phyloP scores from a whole-genome alignment of 345 rosid species.

The Lepidium sativum region DNA sequence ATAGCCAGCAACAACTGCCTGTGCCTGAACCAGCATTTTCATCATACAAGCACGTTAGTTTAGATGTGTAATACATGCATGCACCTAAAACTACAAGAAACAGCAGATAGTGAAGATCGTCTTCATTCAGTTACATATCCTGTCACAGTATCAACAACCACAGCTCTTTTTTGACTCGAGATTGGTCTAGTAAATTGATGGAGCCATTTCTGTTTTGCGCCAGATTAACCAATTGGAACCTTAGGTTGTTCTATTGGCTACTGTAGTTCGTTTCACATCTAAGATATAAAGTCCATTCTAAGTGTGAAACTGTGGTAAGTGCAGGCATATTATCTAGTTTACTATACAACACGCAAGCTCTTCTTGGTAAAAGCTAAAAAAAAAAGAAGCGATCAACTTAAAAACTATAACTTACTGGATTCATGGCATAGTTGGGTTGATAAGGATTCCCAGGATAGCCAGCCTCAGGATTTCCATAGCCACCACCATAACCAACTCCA shows the following conservation, averaged over 20 bases:
- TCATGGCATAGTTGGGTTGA: constrained; percentile 60
- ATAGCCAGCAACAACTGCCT: constrained; percentile 52
- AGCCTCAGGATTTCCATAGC: constrained; percentile 58
- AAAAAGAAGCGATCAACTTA: background rate
- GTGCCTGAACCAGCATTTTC: constrained; percentile 36
- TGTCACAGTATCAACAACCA: background rate
- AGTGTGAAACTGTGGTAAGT: background rate
- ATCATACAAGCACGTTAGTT: constrained; percentile 3
- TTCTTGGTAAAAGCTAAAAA: background rate
- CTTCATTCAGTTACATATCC: background rate
- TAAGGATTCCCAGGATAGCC: constrained; percentile 57
- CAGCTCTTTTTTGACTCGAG: background rate
- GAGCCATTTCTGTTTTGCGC: background rate
- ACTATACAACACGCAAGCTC: background rate
- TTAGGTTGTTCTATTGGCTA: constrained; percentile 1
- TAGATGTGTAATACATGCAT: background rate
- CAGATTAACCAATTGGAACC: background rate
- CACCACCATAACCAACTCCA: constrained; percentile 52
- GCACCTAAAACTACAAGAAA: background rate
- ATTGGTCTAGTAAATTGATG: background rate
- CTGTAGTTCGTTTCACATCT: background rate
- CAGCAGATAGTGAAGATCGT: background rate
- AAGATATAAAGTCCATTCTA: background rate
- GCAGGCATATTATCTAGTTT: background rate
- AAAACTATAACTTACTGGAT: constrained; percentile 57